Conservation (phyloP, 345 rosid genomes). For the Murraya koenigii region DNA sequence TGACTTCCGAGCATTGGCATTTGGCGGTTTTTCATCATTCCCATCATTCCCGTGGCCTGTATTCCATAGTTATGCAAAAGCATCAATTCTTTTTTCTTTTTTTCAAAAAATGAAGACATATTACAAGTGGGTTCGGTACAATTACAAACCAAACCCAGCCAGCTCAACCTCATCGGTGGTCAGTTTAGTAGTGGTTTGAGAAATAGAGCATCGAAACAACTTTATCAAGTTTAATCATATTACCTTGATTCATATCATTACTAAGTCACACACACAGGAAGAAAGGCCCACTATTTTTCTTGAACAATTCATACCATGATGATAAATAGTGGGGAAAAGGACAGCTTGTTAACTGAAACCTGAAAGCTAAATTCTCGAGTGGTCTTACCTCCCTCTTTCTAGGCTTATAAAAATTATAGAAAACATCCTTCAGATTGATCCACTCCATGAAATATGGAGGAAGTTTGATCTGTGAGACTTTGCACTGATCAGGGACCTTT, state of each 20-base stretch:
- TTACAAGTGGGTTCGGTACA: background rate
- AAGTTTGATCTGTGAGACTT: conserved; percentile 60
- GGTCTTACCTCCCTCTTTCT: conserved; percentile 43
- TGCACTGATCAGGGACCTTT: conserved; percentile 77
- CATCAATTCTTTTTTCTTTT: background rate
- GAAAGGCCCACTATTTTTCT: background rate
- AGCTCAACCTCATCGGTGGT: background rate
- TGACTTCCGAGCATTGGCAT: conserved; percentile 73
- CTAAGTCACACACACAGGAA: background rate
- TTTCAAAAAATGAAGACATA: background rate
- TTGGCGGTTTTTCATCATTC: conserved; percentile 80
- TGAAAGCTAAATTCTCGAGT: background rate
- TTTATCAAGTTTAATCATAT: background rate
- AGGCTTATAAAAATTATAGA: conserved; percentile 64
- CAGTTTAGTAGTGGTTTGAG: background rate
- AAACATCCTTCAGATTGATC: conserved; percentile 86
- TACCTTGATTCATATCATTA: too few species aligned
- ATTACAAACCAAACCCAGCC: background rate
- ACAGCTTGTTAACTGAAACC: background rate
- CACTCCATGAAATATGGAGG: conserved; percentile 87
- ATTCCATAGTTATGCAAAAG: conserved; percentile 15
- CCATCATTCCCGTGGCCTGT: conserved; percentile 91
- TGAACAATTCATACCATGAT: background rate
- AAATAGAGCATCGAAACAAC: background rate
- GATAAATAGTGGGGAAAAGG: background rate